Base-by-base conservation (phyloP, 2,329 filamentous ascomycete genomes). In the Penicillium sp. region DNA sequence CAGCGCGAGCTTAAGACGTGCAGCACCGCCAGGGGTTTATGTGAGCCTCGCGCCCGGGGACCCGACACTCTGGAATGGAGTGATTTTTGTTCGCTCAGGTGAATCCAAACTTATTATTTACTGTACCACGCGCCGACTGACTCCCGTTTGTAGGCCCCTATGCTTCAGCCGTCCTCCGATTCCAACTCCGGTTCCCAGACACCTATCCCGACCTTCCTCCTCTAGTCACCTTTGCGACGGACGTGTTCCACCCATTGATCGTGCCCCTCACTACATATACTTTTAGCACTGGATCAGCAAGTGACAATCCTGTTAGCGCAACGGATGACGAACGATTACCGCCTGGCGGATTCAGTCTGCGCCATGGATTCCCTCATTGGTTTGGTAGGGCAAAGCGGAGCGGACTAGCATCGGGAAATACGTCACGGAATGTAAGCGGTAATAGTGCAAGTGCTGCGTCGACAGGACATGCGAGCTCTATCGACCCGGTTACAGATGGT, bases 231-330 rank as follows among this genome's bases (percentile, higher is more conserved):
- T 96, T 99, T 74, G 84, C 86, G 44, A 95, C 90, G 64, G 93
- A 97, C 71, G 88, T 97, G 64, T 99, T 97, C 73, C 93, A 99
- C 72, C 93, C 93, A 18, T 81, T 99, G 40, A 87, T 97, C 63
- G 92, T 92, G 8, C 92, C 94, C 37, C 81, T 95, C 59, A 96
- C 92, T n/a, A 96, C 91, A 4, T 95, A 96, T 75, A 94, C 90
- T 70, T 95, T 96, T 78, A 89, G 90, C 40, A 92, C 90, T 59
- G 87, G 89, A 55, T 85, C 89, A 35, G 85, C 89, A 59, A 87
- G 86, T 59, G 83, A 84, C 54, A 90, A 89, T 46, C 90, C 90
- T 0, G 88, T 92, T 59, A 93, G 89, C 71, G 90, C 91, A 9
- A 88, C 86, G 2, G 91, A 96, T 65, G 87, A 90, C 34, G 90